Conservation (phyloP, 1,284 basidiomycete species). For the Trametes hirsuta region DNA sequence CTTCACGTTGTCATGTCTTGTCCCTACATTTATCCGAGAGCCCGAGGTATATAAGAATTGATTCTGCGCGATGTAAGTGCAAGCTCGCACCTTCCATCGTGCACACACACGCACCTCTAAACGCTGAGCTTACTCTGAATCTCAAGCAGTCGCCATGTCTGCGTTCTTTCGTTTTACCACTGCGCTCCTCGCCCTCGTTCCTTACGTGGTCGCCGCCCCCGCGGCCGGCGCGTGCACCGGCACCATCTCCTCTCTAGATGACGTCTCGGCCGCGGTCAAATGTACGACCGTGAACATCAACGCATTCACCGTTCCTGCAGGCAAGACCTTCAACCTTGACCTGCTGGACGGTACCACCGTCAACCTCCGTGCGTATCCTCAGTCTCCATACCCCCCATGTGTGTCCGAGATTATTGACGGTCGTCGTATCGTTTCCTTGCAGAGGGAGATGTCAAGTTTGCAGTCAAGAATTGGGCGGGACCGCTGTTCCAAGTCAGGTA, state of each 20-base stretch:
- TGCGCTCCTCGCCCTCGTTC: slow-evolving; percentile 7
- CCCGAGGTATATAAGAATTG: neutral
- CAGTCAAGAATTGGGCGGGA: slow-evolving; percentile 20
- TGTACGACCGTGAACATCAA: slow-evolving; percentile 41
- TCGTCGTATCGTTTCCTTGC: neutral
- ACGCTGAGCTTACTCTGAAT: too few relatives aligned
- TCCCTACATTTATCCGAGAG: slow-evolving; percentile 3
- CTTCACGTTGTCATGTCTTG: neutral
- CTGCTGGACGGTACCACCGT: slow-evolving; percentile 17
- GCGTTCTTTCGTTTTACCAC: slow-evolving; percentile 12
- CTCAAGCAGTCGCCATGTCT: neutral
- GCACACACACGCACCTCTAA: too few relatives aligned
- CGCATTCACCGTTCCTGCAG: slow-evolving; percentile 30
- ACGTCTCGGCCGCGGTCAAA: slow-evolving; percentile 34
- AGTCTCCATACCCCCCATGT: neutral
- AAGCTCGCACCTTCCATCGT: too few relatives aligned
- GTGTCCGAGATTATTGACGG: neutral
- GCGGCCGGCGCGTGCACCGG: slow-evolving; percentile 32
- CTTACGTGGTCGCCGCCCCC: slow-evolving; percentile 8
- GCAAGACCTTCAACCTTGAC: slow-evolving; percentile 23
- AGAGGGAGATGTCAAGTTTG: slow-evolving; percentile 26
- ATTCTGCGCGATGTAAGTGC: too few relatives aligned
- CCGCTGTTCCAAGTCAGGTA: slow-evolving; percentile 27
- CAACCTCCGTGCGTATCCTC: slow-evolving; percentile 17
- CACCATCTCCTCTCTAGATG: slow-evolving; percentile 37